A percentile compares a stretch with the other conserved stretches of the same genome.
Evolutionary conservation across 805 yeast genomes (phyloP).

Genomic region (Brettanomyces naardenensis): DNA sequence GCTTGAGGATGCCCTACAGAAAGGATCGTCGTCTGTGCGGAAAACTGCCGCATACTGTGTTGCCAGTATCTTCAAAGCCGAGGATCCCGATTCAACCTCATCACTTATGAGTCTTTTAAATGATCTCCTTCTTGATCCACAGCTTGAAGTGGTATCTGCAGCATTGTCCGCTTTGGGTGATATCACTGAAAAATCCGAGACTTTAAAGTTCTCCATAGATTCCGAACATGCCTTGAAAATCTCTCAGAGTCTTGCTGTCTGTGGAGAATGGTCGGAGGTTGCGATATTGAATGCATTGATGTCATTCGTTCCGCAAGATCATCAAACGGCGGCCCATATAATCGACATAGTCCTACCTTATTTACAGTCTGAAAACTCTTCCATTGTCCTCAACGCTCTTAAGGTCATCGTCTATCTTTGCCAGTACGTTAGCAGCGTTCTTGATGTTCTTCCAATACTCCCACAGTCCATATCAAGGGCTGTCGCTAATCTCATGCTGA

Average conservation of each 20-base stretch:
- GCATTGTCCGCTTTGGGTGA: conserved; percentile 62
- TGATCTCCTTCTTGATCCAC: conserved; percentile 45
- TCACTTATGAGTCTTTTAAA: conserved; percentile 43
- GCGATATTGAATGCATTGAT: conserved; percentile 57
- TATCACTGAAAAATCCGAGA: conserved; percentile 49
- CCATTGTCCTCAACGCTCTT: conserved; percentile 72
- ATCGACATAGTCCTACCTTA: conserved; percentile 62
- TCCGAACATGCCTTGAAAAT: conserved; percentile 36
- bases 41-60: conserved; percentile 65
- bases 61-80: conserved; percentile 55
- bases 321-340: conserved; percentile 48
- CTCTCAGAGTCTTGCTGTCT: conserved; percentile 30
- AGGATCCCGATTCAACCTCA: conserved; percentile 34
- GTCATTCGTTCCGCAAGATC: conserved; percentile 64
- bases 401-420: conserved; percentile 64
- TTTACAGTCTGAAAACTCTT: conserved; percentile 71
- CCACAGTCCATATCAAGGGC: conserved; percentile 60
- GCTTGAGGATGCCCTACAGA: conserved; percentile 25
- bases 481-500: conserved; percentile 57
- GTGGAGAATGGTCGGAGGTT: conserved; percentile 70
- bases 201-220: conserved; percentile 47
- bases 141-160: conserved; percentile 58
- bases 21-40: conserved; percentile 47
- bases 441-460: conserved; percentile 45
- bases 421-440: conserved; percentile 58